phyloP scores from a whole-genome alignment of 768 basidiomycete species.

The Termitomyces sp. region DNA sequence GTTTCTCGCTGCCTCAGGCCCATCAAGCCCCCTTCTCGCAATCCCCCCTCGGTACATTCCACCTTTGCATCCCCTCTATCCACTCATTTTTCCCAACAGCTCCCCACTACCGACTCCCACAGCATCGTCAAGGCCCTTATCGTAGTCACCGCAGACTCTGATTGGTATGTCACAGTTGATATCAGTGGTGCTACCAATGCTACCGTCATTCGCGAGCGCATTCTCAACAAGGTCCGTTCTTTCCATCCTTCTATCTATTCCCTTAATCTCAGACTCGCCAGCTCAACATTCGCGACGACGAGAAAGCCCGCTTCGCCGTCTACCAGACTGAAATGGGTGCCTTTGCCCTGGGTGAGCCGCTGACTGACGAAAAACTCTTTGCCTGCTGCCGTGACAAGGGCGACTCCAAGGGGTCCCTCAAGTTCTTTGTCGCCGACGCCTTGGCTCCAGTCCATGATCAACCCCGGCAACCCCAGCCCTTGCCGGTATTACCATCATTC shows the following conservation, averaged over 20 bases:
- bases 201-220: constrained; percentile 71
- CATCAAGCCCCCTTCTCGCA: constrained; percentile 16
- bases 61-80: constrained; percentile 18
- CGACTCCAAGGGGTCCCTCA: constrained; percentile 76
- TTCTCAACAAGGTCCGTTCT: constrained; percentile 66
- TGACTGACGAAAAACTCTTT: constrained; percentile 67
- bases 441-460: constrained; percentile 57
- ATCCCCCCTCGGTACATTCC: constrained; percentile 27
- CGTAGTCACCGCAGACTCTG: constrained; percentile 75
- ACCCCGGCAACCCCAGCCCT: constrained; percentile 27
- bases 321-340: constrained; percentile 86
- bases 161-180: constrained; percentile 67
- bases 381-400: constrained; percentile 67
- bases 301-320: constrained; percentile 66
- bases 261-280: constrained; percentile 23
- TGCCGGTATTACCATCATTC: constrained; percentile 35
- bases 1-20: constrained; percentile 29
- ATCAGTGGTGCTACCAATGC: constrained; percentile 61
- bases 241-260: constrained; percentile 2
- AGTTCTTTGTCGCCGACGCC: constrained; percentile 74
- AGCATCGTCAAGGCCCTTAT: constrained; percentile 42
- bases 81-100: constrained; percentile 21
- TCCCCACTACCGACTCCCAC: constrained; percentile 23
- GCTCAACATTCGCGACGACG: constrained; percentile 80
- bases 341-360: constrained; percentile 67